phyloP scores from a whole-genome alignment of 148 eudicot genomes.

The Rhododendron vialii region DNA sequence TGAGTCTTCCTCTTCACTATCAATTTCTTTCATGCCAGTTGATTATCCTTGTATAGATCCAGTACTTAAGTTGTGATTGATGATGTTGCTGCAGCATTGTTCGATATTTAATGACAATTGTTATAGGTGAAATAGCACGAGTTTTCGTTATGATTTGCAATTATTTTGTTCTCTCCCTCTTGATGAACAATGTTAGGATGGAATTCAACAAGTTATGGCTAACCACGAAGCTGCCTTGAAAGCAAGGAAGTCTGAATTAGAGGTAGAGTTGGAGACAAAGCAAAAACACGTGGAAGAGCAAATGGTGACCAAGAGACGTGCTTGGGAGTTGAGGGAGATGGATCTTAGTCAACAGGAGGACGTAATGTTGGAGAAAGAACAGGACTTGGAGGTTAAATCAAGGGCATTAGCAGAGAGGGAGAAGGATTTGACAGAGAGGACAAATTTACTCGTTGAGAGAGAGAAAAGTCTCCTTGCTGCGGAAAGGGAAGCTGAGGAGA shows the following conservation, averaged over 20 bases:
- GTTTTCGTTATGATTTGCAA: background rate
- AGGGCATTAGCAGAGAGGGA: constrained; percentile 56
- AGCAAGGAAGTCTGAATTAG: constrained; percentile 43
- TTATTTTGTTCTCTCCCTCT: constrained; percentile 7
- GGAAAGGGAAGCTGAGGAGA: constrained; percentile 44
- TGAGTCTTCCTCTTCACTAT: constrained; percentile 23
- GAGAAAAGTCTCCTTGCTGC: constrained; percentile 45
- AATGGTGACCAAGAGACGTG: constrained; percentile 67
- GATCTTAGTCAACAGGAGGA: constrained; percentile 75
- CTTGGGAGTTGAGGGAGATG: constrained; percentile 85
- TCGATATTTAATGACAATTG: background rate
- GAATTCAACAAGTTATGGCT: constrained; percentile 44
- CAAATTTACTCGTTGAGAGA: constrained; percentile 42
- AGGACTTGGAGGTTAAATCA: constrained; percentile 53
- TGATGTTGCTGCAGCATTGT: background rate
- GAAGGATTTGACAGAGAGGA: constrained; percentile 54
- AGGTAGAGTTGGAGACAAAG: constrained; percentile 53
- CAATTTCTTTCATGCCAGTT: background rate
- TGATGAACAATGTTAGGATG: constrained; percentile 44
- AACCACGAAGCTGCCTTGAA: constrained; percentile 58
- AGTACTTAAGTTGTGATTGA: background rate
- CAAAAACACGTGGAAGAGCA: constrained; percentile 65
- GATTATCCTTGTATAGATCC: background rate
- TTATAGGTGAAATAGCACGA: background rate
- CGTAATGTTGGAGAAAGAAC: constrained; percentile 54